Base-by-base conservation (phyloP, 169 alveolate species). In the Blepharisma undulans region DNA sequence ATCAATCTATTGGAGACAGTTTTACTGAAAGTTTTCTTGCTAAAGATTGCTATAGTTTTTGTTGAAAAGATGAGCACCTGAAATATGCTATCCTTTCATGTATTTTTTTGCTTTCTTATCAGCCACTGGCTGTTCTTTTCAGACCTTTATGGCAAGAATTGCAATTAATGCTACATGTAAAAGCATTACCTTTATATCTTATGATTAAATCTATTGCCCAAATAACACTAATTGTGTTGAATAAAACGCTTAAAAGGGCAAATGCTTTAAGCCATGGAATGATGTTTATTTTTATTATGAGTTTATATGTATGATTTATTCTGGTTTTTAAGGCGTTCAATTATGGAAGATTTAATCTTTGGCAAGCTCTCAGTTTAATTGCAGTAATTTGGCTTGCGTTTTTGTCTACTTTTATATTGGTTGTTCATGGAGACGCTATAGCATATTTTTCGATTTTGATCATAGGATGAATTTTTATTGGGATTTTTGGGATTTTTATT, bases 131-230 rank as follows among this genome's bases (percentile, higher is more conserved):
- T 19, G 36, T 84, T 14, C 36, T 48, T 48, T 25, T 60, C 10
- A 32, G 89, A 25, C 89, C 89, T 1, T 2, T 84, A 10, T 84
- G 89, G 89, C 77, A 84, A 59, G 89, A 84, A 18, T 16, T 84
- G n/a, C 71, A 34, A n/a, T 33, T 30, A 48, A 76, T 0, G 12
- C 22, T 84, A 30, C 33, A 84, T 8, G 29, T 84, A 3, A n/a
- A 48, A n/a, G 36, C 89, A n/a, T 2, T 32, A 12, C 60, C 74
- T 19, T 0, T 48, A 8, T 36, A 22, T 33, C 77, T 25, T 25
- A 84, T 84, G 29, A 21, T 22, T 4, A 84, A 84, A 29, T 22
- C 71, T 21, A 25, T 59, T n/a, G 5, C 36, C 1, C 89, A 84
- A 84, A 76, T 84, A 10, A 4, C n/a, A 1, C 48, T 84, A 19